A percentile compares a stretch with the other conserved stretches of the same genome.
These are phyloP conservation scores for Climacium dendroides DNA, from an alignment of 225 moss, liverwort and hornwort genomes.

Conservation along the genomic window DNA sequence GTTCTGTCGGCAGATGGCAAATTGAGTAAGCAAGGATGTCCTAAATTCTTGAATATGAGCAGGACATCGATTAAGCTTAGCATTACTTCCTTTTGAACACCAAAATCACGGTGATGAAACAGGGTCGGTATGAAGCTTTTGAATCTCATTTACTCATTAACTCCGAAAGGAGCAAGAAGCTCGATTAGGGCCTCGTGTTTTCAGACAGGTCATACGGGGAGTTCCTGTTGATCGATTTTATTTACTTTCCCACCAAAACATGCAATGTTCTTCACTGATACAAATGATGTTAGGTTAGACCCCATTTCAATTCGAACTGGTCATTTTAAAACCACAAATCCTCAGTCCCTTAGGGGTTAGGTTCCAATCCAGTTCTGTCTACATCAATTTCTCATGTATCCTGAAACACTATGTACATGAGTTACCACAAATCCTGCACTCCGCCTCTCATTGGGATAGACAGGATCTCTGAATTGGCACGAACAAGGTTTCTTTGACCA, in stretches of 20 bases:
- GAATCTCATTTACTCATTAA: neutral
- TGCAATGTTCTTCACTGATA: neutral
- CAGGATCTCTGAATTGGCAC: neutral
- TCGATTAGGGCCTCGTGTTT: neutral
- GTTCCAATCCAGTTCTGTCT: neutral
- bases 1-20: conserved; percentile 1
- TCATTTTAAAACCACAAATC: neutral
- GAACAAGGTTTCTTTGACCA: neutral
- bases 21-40: neutral
- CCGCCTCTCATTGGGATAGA: neutral
- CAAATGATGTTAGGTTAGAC: neutral
- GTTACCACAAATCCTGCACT: neutral
- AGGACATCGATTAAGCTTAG: neutral
- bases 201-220: neutral
- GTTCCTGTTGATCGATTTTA: neutral
- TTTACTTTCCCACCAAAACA: neutral
- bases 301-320: neutral
- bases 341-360: neutral
- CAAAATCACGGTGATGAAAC: neutral
- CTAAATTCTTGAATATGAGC: neutral
- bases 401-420: neutral
- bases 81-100: neutral
- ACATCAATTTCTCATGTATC: neutral
- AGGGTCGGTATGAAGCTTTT: neutral
- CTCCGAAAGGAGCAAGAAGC: neutral